Percentiles rank a stretch among this genome's conserved stretches.
Conservation (phyloP, 805 yeast genomes). For the Yamadazyma nakazawae region DNA sequence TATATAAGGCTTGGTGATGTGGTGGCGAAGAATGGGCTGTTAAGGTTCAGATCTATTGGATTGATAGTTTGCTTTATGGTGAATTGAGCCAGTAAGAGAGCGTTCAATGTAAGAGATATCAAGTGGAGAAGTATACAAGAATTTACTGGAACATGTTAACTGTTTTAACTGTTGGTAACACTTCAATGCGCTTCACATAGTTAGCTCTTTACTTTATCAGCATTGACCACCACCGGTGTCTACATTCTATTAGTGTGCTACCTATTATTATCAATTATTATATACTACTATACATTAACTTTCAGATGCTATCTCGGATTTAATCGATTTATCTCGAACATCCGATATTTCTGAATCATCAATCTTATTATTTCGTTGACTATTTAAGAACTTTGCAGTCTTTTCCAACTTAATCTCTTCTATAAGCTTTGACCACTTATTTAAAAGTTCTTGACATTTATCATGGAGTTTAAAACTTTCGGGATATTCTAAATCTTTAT, state of each 20-base stretch:
- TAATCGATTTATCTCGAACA: conserved; percentile 9
- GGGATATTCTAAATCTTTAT: conserved; percentile 37
- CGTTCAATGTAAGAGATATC: not conserved
- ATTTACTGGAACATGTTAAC: too few species aligned
- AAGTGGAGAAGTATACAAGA: too few species aligned
- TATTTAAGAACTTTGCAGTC: conserved; percentile 9
- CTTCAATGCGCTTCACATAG: too few species aligned
- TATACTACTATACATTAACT: not conserved
- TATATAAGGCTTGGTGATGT: not conserved
- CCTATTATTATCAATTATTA: not conserved
- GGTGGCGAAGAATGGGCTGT: not conserved
- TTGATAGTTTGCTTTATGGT: not conserved
- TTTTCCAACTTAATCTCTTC: conserved; percentile 35
- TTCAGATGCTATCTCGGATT: not conserved
- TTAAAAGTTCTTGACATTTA: conserved; percentile 38
- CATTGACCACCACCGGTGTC: too few species aligned
- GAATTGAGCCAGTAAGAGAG: not conserved
- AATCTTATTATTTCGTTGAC: conserved; percentile 2
- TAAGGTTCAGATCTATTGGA: too few species aligned
- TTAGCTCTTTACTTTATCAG: too few species aligned
- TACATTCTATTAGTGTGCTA: not conserved
- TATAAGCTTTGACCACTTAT: conserved; percentile 39
- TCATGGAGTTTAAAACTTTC: conserved; percentile 46
- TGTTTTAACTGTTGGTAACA: too few species aligned
- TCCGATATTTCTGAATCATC: conserved; percentile 28